Evolutionary conservation across 305 asterid genomes (phyloP).

Genomic region (Solanum hybrid): DNA sequence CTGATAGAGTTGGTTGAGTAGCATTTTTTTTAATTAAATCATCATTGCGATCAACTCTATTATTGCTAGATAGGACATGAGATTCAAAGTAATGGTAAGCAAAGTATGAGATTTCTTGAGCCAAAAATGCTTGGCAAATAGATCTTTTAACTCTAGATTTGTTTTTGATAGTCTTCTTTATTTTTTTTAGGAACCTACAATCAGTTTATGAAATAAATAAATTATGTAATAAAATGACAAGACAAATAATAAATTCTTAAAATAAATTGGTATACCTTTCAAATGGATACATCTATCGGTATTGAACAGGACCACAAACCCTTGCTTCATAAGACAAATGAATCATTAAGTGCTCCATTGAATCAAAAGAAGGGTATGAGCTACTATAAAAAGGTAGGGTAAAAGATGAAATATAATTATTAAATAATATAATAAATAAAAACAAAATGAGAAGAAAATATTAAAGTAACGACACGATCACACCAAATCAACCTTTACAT

Average conservation of each 20-base stretch:
- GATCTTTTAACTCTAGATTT: neutral
- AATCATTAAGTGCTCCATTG: neutral
- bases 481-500: no score
- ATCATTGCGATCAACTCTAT: neutral
- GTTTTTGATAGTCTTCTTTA: neutral
- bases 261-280: neutral
- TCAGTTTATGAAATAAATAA: no score
- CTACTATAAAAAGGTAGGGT: no score
- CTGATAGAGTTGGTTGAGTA: no score
- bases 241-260: no score
- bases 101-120: neutral
- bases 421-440: no score
- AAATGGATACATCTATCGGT: neutral
- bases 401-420: no score
- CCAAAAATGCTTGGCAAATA: neutral
- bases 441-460: no score
- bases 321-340: neutral
- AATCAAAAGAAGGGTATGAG: no score
- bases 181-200: neutral
- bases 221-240: no score
- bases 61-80: neutral
- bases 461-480: no score
- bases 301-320: neutral
- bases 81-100: neutral
- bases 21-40: no score